These are phyloP conservation scores for Vicia faba DNA, from an alignment of 306 rosid genomes.

Conservation along the genomic window DNA sequence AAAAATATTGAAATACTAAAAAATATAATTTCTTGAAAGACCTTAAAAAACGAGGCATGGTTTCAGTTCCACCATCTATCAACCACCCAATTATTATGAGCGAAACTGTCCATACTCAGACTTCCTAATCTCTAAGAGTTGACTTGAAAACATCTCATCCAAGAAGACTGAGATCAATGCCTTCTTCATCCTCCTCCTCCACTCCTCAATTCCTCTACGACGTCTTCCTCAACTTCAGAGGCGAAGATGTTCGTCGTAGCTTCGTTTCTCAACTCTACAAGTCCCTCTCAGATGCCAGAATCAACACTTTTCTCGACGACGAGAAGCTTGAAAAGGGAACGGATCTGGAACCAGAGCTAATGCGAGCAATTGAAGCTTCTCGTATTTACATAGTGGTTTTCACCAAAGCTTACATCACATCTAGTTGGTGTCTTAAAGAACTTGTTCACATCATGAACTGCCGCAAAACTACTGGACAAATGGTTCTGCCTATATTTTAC, in stretches of 20 bases:
- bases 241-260: neutral
- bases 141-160: neutral
- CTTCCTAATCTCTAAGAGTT: neutral
- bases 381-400: neutral
- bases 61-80: too few species aligned
- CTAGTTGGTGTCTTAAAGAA: constrained; percentile 39
- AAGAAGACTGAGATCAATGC: neutral
- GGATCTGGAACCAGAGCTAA: neutral
- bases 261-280: neutral
- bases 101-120: too few species aligned
- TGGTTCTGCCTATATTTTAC: constrained; percentile 28
- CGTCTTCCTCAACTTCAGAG: constrained; percentile 22
- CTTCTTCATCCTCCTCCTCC: constrained; percentile 4
- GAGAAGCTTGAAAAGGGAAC: neutral
- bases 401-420: neutral
- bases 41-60: too few species aligned
- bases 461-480: neutral
- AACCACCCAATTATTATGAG: too few species aligned
- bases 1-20: too few species aligned
- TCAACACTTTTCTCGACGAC: neutral
- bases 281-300: neutral
- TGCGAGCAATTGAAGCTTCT: neutral
- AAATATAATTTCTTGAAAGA: too few species aligned
- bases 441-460: constrained; percentile 17
- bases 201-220: neutral